A percentile compares a stretch with the other conserved stretches of the same genome.
phyloP scores from a whole-genome alignment of 768 basidiomycete species.

The Rhodotorula kratochvilovae region DNA sequence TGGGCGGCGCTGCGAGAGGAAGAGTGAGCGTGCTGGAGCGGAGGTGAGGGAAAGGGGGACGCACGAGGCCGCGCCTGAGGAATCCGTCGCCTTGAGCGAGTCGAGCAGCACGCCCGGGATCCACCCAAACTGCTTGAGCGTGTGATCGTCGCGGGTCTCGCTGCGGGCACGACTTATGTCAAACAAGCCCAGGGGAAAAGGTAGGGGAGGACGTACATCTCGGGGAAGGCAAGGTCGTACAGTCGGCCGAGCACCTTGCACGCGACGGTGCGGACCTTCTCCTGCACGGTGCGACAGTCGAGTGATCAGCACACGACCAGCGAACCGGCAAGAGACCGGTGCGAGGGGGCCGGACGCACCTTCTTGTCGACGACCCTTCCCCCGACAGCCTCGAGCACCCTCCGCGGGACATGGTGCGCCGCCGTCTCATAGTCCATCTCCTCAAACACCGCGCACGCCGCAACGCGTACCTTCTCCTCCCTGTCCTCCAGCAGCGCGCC shows the following conservation, averaged over 20 bases:
- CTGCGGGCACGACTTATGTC: slow-evolving; percentile 50
- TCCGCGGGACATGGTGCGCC: slow-evolving; percentile 68
- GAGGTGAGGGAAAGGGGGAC: not conserved
- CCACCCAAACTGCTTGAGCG: slow-evolving; percentile 81
- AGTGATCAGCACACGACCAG: not conserved
- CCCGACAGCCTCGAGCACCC: slow-evolving; percentile 61
- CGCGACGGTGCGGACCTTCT: slow-evolving; percentile 58
- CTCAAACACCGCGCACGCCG: slow-evolving; percentile 73
- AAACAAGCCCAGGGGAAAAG: not conserved
- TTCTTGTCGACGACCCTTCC: slow-evolving; percentile 80
- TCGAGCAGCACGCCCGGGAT: slow-evolving; percentile 73
- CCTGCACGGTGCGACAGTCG: slow-evolving; percentile 30
- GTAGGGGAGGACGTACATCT: slow-evolving; percentile 64
- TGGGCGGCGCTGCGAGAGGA: not conserved
- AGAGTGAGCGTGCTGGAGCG: too few relatives aligned
- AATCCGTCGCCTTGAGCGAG: slow-evolving; percentile 41
- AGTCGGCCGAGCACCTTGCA: slow-evolving; percentile 69
- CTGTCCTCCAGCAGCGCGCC: slow-evolving; percentile 68
- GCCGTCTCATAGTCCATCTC: slow-evolving; percentile 84
- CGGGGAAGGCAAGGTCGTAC: slow-evolving; percentile 74
- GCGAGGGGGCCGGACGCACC: slow-evolving; percentile 50
- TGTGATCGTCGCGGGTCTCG: slow-evolving; percentile 69
- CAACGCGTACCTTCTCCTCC: slow-evolving; percentile 83
- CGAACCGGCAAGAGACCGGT: not conserved
- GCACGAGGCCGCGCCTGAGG: not conserved